Evolutionary conservation across 139 green algal species (phyloP).

Genomic region (Spirogloea muscicola): DNA sequence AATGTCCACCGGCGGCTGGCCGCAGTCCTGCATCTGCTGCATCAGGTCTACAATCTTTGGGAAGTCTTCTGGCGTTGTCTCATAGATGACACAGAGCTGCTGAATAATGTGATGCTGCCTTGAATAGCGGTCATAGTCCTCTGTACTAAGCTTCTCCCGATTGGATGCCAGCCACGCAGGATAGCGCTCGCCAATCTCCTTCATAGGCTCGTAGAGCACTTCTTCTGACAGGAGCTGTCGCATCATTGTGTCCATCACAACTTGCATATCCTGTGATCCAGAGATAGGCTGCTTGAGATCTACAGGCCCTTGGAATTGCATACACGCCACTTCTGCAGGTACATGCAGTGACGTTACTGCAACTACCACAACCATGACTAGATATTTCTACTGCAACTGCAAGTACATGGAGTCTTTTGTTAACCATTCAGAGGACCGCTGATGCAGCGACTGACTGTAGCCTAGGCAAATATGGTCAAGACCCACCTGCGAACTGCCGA

Average conservation of each 20-base stretch:
- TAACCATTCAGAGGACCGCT: too few relatives aligned
- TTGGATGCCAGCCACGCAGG: slow-evolving; percentile 49
- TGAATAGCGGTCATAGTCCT: slow-evolving; percentile 42
- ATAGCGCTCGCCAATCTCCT: slow-evolving; percentile 48
- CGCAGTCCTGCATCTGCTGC: slow-evolving; percentile 55
- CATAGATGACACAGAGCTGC: slow-evolving; percentile 36
- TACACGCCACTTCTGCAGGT: too few relatives aligned
- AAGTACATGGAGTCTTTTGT: too few relatives aligned
- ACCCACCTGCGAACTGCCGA: not conserved
- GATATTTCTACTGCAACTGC: too few relatives aligned
- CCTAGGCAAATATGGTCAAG: too few relatives aligned
- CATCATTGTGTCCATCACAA: slow-evolving; percentile 53
- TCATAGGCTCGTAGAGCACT: slow-evolving; percentile 52
- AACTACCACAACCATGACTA: too few relatives aligned
- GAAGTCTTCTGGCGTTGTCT: slow-evolving; percentile 37
- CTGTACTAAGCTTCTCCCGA: slow-evolving; percentile 15
- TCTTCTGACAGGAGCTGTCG: slow-evolving; percentile 55
- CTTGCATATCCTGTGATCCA: slow-evolving; percentile 44
- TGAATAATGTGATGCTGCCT: slow-evolving; percentile 41
- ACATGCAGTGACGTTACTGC: too few relatives aligned
- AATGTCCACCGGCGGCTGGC: slow-evolving; percentile 51
- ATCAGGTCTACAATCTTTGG: slow-evolving; percentile 42
- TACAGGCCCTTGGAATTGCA: too few relatives aligned
- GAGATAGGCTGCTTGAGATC: too few relatives aligned
- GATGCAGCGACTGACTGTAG: too few relatives aligned